Base-by-base conservation (phyloP, 495 filamentous ascomycete species). In the Penicillium pulvis region DNA sequence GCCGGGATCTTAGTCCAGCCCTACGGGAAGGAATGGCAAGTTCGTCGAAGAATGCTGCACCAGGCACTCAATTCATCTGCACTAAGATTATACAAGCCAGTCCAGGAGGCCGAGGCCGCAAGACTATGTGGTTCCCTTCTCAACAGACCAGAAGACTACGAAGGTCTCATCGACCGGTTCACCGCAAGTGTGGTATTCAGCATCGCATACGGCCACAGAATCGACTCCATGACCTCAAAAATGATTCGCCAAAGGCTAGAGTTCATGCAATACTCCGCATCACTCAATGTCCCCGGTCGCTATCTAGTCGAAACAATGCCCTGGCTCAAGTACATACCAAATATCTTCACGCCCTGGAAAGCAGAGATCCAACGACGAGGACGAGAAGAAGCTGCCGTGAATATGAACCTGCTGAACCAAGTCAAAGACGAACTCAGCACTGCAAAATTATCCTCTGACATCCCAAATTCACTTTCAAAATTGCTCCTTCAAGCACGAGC, bases 1-100 rank as follows among this genome's bases (percentile, higher is more conserved):
- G 64, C 75, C 57, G 78, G 77, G 20, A 75, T 80, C 6, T 69
- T 86, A 19, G 81, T 84, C 59, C 77, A 79, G 49, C 74, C 74
- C 9, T 77, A 80, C 62, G 72, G 75, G 28, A 76, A 74, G 56
- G 77, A 74, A 31, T 81, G 76, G 76, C 72, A 70, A 41, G 60
- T 66, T 6, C 63, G 75, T 43, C 59, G 77, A 20, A 78, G 74
- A 42, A 64, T 75, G 20, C 61, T 74, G 36, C 72, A 79, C 53
- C 68, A 75, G 35, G 75, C 73, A 26, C 67, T 79, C 9, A 77
- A 72, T 16, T 76, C 78, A 26, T 73, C 64, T 26, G 74, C 76
- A 1, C 74, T 83, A 19, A 66, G 76, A 51, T 68, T 79, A 16
- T 84, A 86, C 63, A 75, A 79, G 53, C 73, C 73, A 4, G 66